phyloP scores from a whole-genome alignment of 2,329 filamentous ascomycete species.

The Aureobasidium sp. region DNA sequence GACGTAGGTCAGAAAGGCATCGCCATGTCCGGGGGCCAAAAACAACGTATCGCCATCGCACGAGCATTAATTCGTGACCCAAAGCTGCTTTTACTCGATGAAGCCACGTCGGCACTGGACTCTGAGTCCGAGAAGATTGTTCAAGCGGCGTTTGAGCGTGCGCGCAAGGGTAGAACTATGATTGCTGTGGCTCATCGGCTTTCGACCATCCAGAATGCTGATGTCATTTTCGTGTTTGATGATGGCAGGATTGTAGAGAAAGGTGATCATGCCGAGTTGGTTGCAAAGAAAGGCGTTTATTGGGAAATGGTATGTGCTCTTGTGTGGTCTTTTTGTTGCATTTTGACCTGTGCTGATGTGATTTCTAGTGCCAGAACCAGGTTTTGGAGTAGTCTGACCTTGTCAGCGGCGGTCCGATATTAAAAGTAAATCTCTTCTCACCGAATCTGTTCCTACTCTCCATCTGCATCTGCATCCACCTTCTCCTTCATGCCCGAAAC shows the following conservation, averaged over 20 bases:
- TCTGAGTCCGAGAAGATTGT: constrained; percentile 36
- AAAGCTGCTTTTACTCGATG: constrained; percentile 36
- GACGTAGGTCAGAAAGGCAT: constrained; percentile 35
- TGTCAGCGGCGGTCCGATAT: no score
- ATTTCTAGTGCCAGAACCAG: not conserved
- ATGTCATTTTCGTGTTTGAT: constrained; percentile 43
- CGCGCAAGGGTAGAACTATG: constrained; percentile 31
- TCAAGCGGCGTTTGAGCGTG: constrained; percentile 34
- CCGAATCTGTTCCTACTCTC: no score
- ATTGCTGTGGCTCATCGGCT: constrained; percentile 41
- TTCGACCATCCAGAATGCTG: constrained; percentile 36
- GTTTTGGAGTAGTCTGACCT: not conserved
- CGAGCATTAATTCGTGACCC: constrained; percentile 38
- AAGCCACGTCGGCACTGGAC: constrained; percentile 38
- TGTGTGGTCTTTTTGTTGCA: not conserved
- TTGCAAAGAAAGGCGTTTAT: constrained; percentile 29
- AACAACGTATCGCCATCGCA: constrained; percentile 38
- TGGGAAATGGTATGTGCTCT: not conserved
- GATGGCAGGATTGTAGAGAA: constrained; percentile 42
- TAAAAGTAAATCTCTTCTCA: no score
- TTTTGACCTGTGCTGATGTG: not conserved
- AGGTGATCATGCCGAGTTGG: constrained; percentile 43
- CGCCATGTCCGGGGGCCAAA: constrained; percentile 37
- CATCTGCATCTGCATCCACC: not conserved
- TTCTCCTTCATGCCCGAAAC: not conserved